These are phyloP conservation scores for Ustilago trichophora DNA, from an alignment of 1,284 basidiomycete genomes.

Conservation along the genomic window DNA sequence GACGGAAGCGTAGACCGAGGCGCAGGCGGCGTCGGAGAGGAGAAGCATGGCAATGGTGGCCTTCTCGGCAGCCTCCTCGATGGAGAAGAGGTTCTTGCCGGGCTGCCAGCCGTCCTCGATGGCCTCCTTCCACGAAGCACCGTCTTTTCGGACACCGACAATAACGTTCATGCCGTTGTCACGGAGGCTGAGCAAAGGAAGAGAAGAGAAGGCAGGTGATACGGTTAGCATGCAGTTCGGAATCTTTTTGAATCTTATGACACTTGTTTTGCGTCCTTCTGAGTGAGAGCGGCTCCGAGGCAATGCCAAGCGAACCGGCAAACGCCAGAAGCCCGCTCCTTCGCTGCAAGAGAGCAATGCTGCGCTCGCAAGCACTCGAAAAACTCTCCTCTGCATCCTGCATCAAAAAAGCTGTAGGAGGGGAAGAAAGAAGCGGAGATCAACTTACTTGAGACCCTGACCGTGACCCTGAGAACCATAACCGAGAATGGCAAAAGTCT, in stretches of 20 bases:
- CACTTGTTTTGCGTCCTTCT: background rate
- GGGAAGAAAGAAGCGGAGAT: no score
- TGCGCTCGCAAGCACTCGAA: no score
- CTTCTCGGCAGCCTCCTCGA: conserved; percentile 93
- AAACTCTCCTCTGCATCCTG: no score
- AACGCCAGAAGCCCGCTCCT: background rate
- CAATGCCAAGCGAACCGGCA: no score
- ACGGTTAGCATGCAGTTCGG: conserved; percentile 8
- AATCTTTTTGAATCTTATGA: background rate
- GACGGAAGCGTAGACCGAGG: conserved; percentile 87
- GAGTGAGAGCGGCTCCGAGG: no score
- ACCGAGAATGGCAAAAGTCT: conserved; percentile 90
- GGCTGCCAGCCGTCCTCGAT: conserved; percentile 97
- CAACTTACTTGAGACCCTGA: conserved; percentile 84
- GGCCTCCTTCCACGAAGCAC: conserved; percentile 96
- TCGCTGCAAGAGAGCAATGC: background rate
- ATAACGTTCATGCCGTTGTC: conserved; percentile 99
- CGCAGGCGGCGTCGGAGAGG: conserved; percentile 97
- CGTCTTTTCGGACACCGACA: conserved; percentile 95
- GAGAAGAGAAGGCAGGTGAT: background rate
- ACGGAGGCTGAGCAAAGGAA: conserved; percentile 72
- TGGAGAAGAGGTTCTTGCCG: conserved; percentile 96
- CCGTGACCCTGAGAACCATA: conserved; percentile 97
- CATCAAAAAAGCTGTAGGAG: background rate
- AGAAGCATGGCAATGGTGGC: conserved; percentile 99